Conservation (phyloP, 495 filamentous ascomycete genomes). For the Tuber calosporum region DNA sequence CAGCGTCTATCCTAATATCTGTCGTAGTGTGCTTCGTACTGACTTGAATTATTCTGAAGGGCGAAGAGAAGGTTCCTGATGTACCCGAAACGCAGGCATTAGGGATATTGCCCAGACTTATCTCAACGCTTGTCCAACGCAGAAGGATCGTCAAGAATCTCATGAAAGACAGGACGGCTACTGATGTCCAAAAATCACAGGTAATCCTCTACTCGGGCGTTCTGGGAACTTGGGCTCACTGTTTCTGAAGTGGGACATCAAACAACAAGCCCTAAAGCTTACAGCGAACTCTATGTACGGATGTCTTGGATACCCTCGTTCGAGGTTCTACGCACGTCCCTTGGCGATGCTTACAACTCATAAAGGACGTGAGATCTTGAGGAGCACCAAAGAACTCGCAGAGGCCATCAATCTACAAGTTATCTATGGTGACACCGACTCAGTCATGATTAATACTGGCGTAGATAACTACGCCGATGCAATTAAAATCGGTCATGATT, state of each 20-base stretch:
- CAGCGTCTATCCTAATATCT: not conserved
- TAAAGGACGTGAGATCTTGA: conserved; percentile 95
- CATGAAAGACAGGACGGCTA: conserved; percentile 90
- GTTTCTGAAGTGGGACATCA: conserved; percentile 86
- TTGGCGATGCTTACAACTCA: conserved; percentile 92
- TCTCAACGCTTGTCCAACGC: conserved; percentile 79
- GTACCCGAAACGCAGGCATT: conserved; percentile 64
- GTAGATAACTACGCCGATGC: conserved; percentile 74
- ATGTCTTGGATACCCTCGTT: conserved; percentile 90
- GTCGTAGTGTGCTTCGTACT: not conserved
- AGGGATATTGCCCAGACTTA: conserved; percentile 82
- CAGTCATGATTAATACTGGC: conserved; percentile 99
- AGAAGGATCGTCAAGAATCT: conserved; percentile 84
- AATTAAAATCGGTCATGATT: conserved; percentile 51
- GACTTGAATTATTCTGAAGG: conserved; percentile 46
- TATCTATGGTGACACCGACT: conserved; percentile 98
- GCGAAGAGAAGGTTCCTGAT: conserved; percentile 71
- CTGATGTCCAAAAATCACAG: conserved; percentile 57
- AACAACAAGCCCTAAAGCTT: conserved; percentile 89
- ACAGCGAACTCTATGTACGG: conserved; percentile 99
- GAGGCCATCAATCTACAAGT: conserved; percentile 81
- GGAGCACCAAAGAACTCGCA: conserved; percentile 87
- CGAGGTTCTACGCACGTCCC: conserved; percentile 91
- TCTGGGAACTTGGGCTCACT: conserved; percentile 7
- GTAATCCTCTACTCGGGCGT: conserved; percentile 42